These are phyloP conservation scores for Pyrenophora tritici-repentis DNA, from an alignment of 2,329 filamentous ascomycete genomes.

Conservation along the genomic window DNA sequence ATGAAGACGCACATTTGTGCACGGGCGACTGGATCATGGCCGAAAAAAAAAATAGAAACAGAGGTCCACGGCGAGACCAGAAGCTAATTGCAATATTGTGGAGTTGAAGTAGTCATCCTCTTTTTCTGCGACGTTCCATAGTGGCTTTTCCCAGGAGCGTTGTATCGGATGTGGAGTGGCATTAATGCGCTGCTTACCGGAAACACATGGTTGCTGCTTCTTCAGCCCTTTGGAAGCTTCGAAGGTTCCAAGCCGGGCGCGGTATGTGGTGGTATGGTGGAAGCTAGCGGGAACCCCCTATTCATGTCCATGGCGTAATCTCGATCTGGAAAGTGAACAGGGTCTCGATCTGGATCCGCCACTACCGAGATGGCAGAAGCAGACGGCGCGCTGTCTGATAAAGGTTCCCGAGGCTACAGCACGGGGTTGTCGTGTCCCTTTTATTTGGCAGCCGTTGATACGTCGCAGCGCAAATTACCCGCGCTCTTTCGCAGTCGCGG, in stretches of 20 bases:
- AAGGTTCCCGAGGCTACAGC: not conserved
- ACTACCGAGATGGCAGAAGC: too few species aligned
- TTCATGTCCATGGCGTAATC: constrained; percentile 6
- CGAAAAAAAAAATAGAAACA: too few species aligned
- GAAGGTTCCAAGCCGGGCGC: not conserved
- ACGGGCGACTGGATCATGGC: too few species aligned
- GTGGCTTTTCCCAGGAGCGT: constrained; percentile 17
- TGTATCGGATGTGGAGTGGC: constrained; percentile 13
- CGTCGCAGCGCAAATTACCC: constrained; percentile 4
- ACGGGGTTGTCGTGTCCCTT: not conserved
- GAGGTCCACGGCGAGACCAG: too few species aligned
- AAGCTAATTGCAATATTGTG: too few species aligned
- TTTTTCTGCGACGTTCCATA: constrained; percentile 11
- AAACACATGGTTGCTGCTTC: constrained; percentile 9
- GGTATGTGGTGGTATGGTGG: constrained; percentile 18
- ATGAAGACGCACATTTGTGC: too few species aligned
- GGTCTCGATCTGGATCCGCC: too few species aligned
- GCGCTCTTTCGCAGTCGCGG: constrained; percentile 3
- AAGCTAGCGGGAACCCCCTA: constrained; percentile 12
- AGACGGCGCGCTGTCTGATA: too few species aligned
- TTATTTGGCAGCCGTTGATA: not conserved
- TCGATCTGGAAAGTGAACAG: not conserved
- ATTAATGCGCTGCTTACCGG: constrained; percentile 17
- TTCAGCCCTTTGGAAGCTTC: constrained; percentile 8
- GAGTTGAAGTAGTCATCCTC: not conserved